Base-by-base conservation (phyloP, 345 rosid species). In the Erodium maritimum region DNA sequence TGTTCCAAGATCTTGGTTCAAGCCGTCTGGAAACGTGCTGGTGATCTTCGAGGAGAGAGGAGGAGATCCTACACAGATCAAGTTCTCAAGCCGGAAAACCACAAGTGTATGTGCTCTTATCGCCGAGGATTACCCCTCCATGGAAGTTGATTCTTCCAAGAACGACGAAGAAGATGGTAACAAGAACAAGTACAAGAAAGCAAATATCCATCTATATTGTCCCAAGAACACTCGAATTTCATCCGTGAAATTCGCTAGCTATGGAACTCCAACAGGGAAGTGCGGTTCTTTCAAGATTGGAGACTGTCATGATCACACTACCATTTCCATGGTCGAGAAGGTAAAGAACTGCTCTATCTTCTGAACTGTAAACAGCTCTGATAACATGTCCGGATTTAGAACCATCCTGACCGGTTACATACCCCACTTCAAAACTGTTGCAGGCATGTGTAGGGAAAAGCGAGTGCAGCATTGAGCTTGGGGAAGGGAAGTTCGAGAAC, bases 1-100 rank as follows among this genome's bases (percentile, higher is more conserved):
- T 60, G 82, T 89, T 55, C 99, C 97, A 0, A 77, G 96, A 24
- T 87, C 97, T 65, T 93, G 97, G 99, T 87, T 93, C 70, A 93
- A 85, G 74, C 75, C 94, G 60, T 79, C 91, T 2, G 84, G 95
- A 56, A 93, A 93, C 55, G 54, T 82, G 66, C 77, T 87, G 70
- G 96, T 89, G 60, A 79, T 93, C 52, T 80, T 93, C 11, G 96
- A 89, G 81, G 99, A 87, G 79, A 79, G 68, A 77, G 95, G 95
- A 1, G 99, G 95, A 46, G 77, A 86, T 73, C 97, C 99, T 37
- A 69, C 68, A 23, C 80, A 75, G 68, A 81, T 93, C 23, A 76
- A 59, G 7, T 82, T 93, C 61, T 76, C 90, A 0, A 85, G 73
- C 67, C 75, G 96, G 33, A 85, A 75, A 79, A 68, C 61, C 18